Base-by-base conservation (phyloP, 371 early-diverging fungal genomes). In the Mucor piriformis region DNA sequence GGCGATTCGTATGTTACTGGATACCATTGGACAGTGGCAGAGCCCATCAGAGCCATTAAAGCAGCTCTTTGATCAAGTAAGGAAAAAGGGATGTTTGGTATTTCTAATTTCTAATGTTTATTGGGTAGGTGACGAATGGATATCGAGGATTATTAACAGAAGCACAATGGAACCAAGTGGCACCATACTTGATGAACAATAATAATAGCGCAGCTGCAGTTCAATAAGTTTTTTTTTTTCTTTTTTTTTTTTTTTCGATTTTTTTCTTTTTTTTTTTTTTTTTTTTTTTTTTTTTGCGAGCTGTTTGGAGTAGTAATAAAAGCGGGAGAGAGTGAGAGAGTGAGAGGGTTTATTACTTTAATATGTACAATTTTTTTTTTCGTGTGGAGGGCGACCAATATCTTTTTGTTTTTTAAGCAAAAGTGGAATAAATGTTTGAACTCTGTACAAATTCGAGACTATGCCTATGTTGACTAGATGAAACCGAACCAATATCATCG, bases 1-100 rank as follows among this genome's bases (percentile, higher is more conserved):
- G 83, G 80, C 83, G 34, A 85, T 92, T 50, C 59, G 77, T n/a
- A 75, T 77, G 43, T 86, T 91, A 67, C 83, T 90, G 57, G 85
- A 87, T 59, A 81, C 83, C 4, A 88, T 90, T 29, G 79, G 81
- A 44, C 79, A 82, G 62, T 92, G 89, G 88, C 82, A 84, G 63
- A 72, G 73, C 15, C 86, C 88, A 25, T 84, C 88, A 34, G 67
- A 75, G 24, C 72, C 73, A 57, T 74, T 90, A 48, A 75, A 79
- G 61, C 75, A 80, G 25, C 74, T 82, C 63, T 89, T 90, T 60
- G 74, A 81, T 57, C 84, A 85, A 56, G 84, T 85, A 75, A 57
- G 64, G 40, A 7, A 24, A 25, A 3, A 7, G 18, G 2, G 40
- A 13, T 23, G 16, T 42, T 29, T 29, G n/a, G 4, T 29, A 29